Evolutionary conservation across 2,329 filamentous ascomycete species (phyloP).

Genomic region (Hypoxylon rubiginosum): DNA sequence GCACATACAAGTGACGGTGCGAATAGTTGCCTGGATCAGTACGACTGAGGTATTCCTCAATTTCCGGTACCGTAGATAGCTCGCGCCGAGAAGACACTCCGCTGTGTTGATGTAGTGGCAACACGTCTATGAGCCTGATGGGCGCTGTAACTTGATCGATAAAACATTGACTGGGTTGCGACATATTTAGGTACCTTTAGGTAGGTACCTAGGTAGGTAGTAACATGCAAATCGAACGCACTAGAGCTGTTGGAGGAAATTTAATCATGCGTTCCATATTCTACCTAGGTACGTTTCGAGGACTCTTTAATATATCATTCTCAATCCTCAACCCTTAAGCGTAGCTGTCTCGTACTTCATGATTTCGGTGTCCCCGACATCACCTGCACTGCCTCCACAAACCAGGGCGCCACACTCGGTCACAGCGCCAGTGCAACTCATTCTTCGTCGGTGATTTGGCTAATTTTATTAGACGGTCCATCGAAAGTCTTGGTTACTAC

Average conservation of each 20-base stretch:
- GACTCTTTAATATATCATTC: no score
- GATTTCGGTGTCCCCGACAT: not conserved
- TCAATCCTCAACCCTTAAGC: not conserved
- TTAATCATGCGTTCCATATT: not conserved
- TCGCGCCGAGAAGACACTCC: constrained; percentile 12
- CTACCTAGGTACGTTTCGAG: no score
- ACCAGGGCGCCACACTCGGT: constrained; percentile 16
- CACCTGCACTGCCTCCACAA: constrained; percentile 12
- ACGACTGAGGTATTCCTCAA: constrained; percentile 28
- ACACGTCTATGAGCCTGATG: constrained; percentile 41
- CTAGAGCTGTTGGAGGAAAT: no score
- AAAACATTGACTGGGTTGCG: constrained; percentile 37
- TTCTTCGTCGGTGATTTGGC: constrained; percentile 14
- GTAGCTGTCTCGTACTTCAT: not conserved
- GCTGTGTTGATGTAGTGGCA: constrained; percentile 15
- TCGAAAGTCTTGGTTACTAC: not conserved
- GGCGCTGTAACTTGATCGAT: constrained; percentile 41
- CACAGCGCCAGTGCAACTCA: not conserved
- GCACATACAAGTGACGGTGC: constrained; percentile 43
- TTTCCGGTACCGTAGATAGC: constrained; percentile 34
- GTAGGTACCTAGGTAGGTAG: not conserved
- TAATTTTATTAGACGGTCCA: constrained; percentile 16
- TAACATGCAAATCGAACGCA: no score
- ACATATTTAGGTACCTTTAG: constrained; percentile 8
- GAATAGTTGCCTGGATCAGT: constrained; percentile 23